Evolutionary conservation across 768 basidiomycete species (phyloP), one percentile per base, ranked within the genome.

Genomic region (Nidularia sp.): DNA sequence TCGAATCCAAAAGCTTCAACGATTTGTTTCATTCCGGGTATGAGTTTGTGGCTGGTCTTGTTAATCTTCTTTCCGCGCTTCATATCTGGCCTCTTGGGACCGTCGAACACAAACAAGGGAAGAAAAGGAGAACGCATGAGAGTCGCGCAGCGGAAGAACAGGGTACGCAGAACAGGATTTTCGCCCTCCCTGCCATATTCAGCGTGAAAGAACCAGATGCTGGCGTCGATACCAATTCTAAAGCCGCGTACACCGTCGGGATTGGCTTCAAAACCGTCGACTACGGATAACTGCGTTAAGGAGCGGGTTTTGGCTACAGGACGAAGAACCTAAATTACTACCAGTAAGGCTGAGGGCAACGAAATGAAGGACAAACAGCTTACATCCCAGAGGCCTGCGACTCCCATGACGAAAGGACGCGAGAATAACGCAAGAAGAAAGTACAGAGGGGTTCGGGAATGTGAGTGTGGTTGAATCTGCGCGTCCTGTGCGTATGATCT

Each of bases 61-160:
- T 81, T 79, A 32, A 90, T 81, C 36, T 79, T 78, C 69, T 89
- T 90, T 1, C 85, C 86, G 34, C 89, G 79, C 70, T 97, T 97
- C 57, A 87, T 66, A 18, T 81, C 79, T 2, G 93, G 93, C 55
- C 94, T 80, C 54, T 85, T 80, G 0, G 90, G 89, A 0, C 93
- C 93, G 67, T 97, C 93, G 62, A 96, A 97, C 3, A 96, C 90
- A 65, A 96, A 95, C 9, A 97, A 77, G 0, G 92, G 92, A 8
- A 93, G 77, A 57, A 96, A 84, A 0, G 93, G 92, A 4, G 84
- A 77, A 51, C 77, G 80, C 66, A 90, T 81, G 2, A 97, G 78
- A 22, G 81, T 82, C 36, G 86, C 83, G 65, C 91, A 92, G 44
- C 90, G 87, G 67, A 93, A 95, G 73, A 94, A 91, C 67, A 67